Percentiles rank a stretch among this genome's conserved stretches.
Evolutionary conservation across 2,329 filamentous ascomycete species (phyloP).

Genomic region (Scedosporium dehoogii): DNA sequence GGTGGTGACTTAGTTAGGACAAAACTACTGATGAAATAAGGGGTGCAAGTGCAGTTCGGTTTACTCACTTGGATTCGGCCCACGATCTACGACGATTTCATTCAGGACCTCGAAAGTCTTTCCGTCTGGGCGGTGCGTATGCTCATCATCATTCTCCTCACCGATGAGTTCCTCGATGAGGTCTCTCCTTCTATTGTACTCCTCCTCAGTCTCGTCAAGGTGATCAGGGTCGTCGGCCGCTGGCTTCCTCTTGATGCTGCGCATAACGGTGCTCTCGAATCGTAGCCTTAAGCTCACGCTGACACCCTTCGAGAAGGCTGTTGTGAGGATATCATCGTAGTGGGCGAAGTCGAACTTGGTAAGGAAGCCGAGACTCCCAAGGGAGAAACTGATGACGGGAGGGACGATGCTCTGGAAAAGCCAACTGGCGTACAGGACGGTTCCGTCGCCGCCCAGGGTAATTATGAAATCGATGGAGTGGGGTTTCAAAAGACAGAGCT

Average conservation of each 20-base stretch:
- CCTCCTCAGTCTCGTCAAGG: conserved; percentile 26
- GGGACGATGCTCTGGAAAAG: conserved; percentile 93
- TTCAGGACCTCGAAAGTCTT: conserved; percentile 81
- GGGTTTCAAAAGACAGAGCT: conserved; percentile 66
- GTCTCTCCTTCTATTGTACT: conserved; percentile 41
- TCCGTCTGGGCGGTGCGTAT: conserved; percentile 75
- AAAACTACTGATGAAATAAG: background rate
- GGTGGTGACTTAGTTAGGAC: conserved; percentile 6
- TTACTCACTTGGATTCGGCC: conserved; percentile 76
- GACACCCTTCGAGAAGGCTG: conserved; percentile 71
- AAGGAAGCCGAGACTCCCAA: conserved; percentile 87
- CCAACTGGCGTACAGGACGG: conserved; percentile 92
- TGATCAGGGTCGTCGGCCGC: conserved; percentile 12
- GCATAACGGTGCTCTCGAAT: conserved; percentile 92
- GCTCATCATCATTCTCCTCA: conserved; percentile 71
- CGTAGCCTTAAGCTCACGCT: conserved; percentile 79
- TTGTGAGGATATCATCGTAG: conserved; percentile 58
- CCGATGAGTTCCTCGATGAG: conserved; percentile 85
- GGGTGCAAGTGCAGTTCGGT: background rate
- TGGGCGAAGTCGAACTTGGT: conserved; percentile 91
- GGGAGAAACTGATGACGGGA: conserved; percentile 80
- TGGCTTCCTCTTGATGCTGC: conserved; percentile 46
- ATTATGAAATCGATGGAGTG: conserved; percentile 92
- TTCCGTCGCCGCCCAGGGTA: conserved; percentile 90
- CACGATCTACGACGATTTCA: conserved; percentile 91